Base-by-base conservation (phyloP, 768 basidiomycete genomes). In the Psilocybe subaeruginosa region DNA sequence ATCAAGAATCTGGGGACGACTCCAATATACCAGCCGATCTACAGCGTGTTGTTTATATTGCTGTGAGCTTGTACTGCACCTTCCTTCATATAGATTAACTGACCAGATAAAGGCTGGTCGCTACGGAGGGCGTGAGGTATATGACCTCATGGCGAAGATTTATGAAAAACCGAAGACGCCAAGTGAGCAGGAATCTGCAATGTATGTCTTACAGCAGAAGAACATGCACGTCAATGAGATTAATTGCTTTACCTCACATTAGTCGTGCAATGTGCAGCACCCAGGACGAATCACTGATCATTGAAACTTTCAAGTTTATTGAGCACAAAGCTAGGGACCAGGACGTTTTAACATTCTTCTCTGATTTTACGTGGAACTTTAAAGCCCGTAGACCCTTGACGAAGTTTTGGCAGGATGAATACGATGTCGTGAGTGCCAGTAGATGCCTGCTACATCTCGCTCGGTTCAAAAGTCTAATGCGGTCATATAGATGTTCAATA, bases 1-100 rank as follows among this genome's bases (percentile, higher is more conserved):
- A 88, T 71, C 72, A 90, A 67, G 80, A 85, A 60, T 91, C 86
- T 14, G 85, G 85, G 8, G 91, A 97, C 69, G 85, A 90, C 67
- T 89, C 88, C 0, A 78, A 74, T 56, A 92, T 99, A 65, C 92
- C 93, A 6, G 83, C 86, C 27, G 96, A 98, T 75, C 74, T 99
- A 49, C 82, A 90, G 65, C 68, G 78, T 33, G 74, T 81, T 39
- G 85, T 85, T 45, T 88, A 80, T 72, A 66, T 71, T 30, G 79
- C 75, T 52, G 89, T 90, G 64, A n/a, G 83, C 55, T 68, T 52
- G 8, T 4, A n/a, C 47, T 46, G 19, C 12, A 14, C 3, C 4
- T 29, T 3, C 5, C 43, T 30, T 41, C 39, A 17, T 48, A 3
- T 5, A 35, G 23, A 39, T 48, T 39, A 16, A 43, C 52, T 33